phyloP scores from a whole-genome alignment of 2,329 filamentous ascomycete genomes.

The Colletotrichum sp. region DNA sequence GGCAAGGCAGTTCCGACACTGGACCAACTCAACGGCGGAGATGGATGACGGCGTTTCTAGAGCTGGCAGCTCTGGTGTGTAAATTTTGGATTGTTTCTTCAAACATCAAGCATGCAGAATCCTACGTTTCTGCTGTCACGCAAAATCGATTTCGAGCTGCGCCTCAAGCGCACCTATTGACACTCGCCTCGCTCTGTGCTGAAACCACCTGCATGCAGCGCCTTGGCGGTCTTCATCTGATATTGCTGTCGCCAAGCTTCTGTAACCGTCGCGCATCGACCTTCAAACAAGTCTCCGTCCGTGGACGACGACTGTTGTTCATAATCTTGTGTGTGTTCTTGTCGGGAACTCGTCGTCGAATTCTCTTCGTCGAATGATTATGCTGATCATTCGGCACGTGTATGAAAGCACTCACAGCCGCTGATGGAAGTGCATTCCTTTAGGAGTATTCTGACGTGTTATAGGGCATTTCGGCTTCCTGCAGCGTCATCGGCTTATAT shows the following conservation, averaged over 20 bases:
- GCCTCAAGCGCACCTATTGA: neutral
- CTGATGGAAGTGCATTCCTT: neutral
- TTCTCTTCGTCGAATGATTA: neutral
- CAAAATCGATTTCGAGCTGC: neutral
- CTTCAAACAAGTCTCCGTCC: neutral
- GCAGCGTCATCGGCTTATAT: neutral
- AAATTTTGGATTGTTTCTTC: neutral
- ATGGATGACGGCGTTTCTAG: neutral
- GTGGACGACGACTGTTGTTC: neutral
- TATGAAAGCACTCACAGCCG: neutral
- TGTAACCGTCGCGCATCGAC: neutral
- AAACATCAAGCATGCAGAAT: neutral
- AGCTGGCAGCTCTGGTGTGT: neutral
- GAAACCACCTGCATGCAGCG: constrained; percentile 3
- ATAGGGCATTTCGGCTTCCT: neutral
- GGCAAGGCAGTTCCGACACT: constrained; percentile 30
- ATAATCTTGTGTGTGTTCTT: neutral
- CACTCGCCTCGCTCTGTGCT: neutral
- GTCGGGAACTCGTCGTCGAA: neutral
- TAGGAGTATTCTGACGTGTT: neutral
- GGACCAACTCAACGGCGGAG: constrained; percentile 2
- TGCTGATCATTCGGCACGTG: neutral
- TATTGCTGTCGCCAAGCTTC: neutral
- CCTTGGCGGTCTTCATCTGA: neutral
- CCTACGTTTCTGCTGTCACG: neutral